Evolutionary conservation across 2,329 filamentous ascomycete species (phyloP).

Genomic region (Chaetothyriales sp.): DNA sequence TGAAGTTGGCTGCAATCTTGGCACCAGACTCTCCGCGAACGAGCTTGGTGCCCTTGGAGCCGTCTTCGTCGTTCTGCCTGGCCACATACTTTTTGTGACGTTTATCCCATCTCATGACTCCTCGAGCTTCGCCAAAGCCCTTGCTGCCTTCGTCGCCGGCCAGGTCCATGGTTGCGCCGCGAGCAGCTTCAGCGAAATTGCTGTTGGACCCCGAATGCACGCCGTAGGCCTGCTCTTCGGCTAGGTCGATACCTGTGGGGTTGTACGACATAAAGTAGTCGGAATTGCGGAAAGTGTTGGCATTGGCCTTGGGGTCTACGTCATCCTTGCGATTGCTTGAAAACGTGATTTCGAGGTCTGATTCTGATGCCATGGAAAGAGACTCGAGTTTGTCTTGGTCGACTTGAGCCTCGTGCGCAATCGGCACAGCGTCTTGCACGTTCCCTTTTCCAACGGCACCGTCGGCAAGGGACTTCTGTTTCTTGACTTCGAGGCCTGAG

Average conservation of each 20-base stretch:
- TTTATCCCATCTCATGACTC: conserved; percentile 87
- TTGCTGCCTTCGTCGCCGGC: conserved; percentile 73
- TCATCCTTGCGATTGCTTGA: conserved; percentile 42
- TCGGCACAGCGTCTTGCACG: conserved; percentile 13
- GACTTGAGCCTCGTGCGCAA: conserved; percentile 25
- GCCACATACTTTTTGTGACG: conserved; percentile 92
- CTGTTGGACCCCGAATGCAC: conserved; percentile 66
- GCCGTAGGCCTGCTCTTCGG: conserved; percentile 84
- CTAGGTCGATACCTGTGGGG: conserved; percentile 63
- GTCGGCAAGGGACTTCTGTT: conserved; percentile 24
- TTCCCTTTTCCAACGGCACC: conserved; percentile 19
- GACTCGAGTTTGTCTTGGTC: conserved; percentile 29
- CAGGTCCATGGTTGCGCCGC: conserved; percentile 80
- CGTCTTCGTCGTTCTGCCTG: conserved; percentile 86
- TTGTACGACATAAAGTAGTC: conserved; percentile 97
- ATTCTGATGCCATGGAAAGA: conserved; percentile 47
- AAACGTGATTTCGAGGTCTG: conserved; percentile 57
- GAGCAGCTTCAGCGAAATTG: conserved; percentile 80
- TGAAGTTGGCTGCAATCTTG: conserved; percentile 90
- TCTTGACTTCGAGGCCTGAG: conserved; percentile 29
- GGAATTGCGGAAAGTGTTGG: conserved; percentile 58
- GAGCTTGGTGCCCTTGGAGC: conserved; percentile 58
- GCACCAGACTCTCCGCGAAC: conserved; percentile 81
- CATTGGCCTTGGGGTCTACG: conserved; percentile 21
- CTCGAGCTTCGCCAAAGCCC: conserved; percentile 63